phyloP scores from a whole-genome alignment of 805 yeast genomes.

The Monosporozyma aquatica region DNA sequence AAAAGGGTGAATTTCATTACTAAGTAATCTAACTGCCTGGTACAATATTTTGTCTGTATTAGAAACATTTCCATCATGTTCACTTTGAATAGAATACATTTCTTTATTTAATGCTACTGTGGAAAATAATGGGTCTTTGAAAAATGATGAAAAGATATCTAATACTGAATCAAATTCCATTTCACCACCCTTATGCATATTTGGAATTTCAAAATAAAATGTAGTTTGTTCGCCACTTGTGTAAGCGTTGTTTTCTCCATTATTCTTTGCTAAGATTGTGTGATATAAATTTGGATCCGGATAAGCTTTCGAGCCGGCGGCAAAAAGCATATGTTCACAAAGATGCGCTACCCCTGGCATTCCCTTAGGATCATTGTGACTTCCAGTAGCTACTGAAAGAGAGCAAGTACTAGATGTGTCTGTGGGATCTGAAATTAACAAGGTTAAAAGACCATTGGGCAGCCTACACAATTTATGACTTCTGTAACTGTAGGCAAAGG shows the following conservation, averaged over 20 bases:
- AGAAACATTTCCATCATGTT: slow-evolving; percentile 48
- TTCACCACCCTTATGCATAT: slow-evolving; percentile 24
- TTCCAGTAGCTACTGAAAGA: slow-evolving; percentile 69
- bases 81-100: slow-evolving; percentile 54
- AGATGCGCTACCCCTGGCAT: slow-evolving; percentile 82
- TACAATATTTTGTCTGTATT: slow-evolving; percentile 40
- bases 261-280: slow-evolving; percentile 35
- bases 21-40: slow-evolving; percentile 49
- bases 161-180: slow-evolving; percentile 40
- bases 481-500: slow-evolving; percentile 33
- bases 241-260: slow-evolving; percentile 58
- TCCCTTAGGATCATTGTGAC: slow-evolving; percentile 64
- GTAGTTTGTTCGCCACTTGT: slow-evolving; percentile 62
- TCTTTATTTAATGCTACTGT: slow-evolving; percentile 39
- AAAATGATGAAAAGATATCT: slow-evolving; percentile 42
- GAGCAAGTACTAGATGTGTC: slow-evolving; percentile 60
- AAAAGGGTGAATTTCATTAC: slow-evolving; percentile 44
- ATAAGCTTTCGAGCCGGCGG: slow-evolving; percentile 45
- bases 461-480: slow-evolving; percentile 41
- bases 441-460: slow-evolving; percentile 57
- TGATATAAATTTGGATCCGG: slow-evolving; percentile 42
- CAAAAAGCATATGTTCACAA: slow-evolving; percentile 64
- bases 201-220: slow-evolving; percentile 55
- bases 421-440: slow-evolving; percentile 69
- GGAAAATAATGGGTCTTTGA: slow-evolving; percentile 44